Evolutionary conservation across 2,329 filamentous ascomycete genomes (phyloP).

Genomic region (Colletotrichum lentis): DNA sequence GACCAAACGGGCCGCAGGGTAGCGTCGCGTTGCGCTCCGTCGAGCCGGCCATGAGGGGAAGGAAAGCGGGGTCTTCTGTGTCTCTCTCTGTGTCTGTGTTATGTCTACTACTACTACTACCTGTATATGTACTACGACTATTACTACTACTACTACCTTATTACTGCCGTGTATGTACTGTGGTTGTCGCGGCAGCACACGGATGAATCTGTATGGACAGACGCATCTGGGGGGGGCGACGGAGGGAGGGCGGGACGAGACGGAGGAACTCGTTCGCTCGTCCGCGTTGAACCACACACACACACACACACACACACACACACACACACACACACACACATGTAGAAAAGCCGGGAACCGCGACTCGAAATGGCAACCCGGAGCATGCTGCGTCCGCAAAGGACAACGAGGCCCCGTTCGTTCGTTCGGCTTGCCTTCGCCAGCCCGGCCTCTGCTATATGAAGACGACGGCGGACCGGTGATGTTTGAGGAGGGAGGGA

Average conservation of each 20-base stretch:
- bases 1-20: not conserved
- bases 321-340: not conserved
- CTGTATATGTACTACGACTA: no score
- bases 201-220: no score
- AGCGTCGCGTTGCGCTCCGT: conserved; percentile 15
- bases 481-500: not conserved
- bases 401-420: conserved; percentile 47
- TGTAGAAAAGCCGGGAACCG: not conserved
- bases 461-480: not conserved
- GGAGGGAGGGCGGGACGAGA: not conserved
- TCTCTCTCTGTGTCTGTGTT: no score
- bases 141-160: no score
- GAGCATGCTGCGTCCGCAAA: conserved; percentile 44
- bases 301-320: not conserved
- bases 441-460: conserved; percentile 28
- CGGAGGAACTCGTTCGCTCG: conserved; percentile 15
- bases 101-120: no score
- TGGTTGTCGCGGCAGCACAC: no score
- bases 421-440: conserved; percentile 21
- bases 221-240: not conserved
- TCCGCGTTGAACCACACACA: conserved; percentile 10
- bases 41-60: conserved; percentile 27
- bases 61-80: conserved; percentile 3
- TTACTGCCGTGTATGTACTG: no score
- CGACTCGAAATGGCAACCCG: conserved; percentile 43